Conservation (phyloP, 75 land plant species). For the Selaginella tamariscina region DNA sequence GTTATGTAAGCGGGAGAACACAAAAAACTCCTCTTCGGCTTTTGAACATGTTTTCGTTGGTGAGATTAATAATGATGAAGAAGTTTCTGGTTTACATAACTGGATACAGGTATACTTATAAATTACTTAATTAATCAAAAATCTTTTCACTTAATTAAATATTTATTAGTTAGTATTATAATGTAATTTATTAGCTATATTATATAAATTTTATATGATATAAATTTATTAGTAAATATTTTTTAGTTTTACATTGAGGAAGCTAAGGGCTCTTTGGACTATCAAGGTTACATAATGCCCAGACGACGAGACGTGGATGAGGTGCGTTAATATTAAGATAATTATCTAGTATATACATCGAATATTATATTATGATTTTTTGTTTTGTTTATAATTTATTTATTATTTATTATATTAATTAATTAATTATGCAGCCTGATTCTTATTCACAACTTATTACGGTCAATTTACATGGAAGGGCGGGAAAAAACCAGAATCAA, state of each 20-base stretch:
- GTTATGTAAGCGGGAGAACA: slow-evolving; percentile 65
- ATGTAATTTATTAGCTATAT: neutral
- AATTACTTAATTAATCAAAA: neutral
- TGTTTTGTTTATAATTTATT: slow-evolving; percentile 7
- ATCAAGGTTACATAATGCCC: slow-evolving; percentile 90
- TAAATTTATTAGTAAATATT: neutral
- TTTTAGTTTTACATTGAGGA: slow-evolving; percentile 87
- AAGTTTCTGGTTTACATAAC: slow-evolving; percentile 91
- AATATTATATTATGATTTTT: neutral
- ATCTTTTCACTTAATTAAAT: neutral
- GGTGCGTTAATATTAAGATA: slow-evolving; percentile 9
- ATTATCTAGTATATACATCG: neutral
- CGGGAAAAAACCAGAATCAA: slow-evolving; percentile 62
- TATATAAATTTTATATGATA: neutral
- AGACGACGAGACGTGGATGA: slow-evolving; percentile 47
- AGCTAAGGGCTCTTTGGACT: slow-evolving; percentile 76
- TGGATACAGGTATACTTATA: slow-evolving; percentile 67
- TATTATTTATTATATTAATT: neutral
- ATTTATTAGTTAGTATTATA: neutral
- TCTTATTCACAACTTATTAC: slow-evolving; percentile 81
- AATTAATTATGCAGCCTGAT: slow-evolving; percentile 57
- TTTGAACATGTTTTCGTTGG: slow-evolving; percentile 99
- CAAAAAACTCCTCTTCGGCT: slow-evolving; percentile 62
- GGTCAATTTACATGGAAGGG: slow-evolving; percentile 93
- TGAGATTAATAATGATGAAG: slow-evolving; percentile 49